A percentile compares a stretch with the other conserved stretches of the same genome.
Evolutionary conservation across 73 alveolate species (phyloP).

Genomic region (Symbiodinium natans): DNA sequence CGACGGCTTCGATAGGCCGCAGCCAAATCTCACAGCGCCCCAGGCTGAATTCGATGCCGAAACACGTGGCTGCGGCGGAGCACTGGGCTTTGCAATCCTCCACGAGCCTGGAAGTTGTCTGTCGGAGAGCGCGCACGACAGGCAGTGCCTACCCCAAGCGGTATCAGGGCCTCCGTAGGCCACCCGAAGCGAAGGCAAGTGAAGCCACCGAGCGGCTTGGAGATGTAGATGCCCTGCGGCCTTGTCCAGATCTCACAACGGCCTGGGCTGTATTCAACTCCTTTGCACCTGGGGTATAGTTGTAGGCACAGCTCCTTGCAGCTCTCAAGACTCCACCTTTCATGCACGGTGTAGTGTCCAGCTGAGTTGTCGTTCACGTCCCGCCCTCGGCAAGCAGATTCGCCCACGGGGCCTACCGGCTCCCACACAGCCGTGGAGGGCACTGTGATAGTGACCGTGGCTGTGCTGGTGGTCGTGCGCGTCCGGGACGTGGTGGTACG

Average conservation of each 20-base stretch:
- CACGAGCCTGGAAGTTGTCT: neutral
- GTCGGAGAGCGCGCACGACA: neutral
- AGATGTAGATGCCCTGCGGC: neutral
- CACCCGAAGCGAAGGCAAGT: conserved; percentile 3
- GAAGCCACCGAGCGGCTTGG: neutral
- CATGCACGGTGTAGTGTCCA: neutral
- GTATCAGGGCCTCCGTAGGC: neutral
- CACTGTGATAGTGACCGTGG: neutral
- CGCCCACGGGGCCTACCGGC: neutral
- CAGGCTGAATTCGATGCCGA: neutral
- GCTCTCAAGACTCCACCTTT: neutral
- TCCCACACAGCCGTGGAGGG: neutral
- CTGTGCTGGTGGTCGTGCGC: neutral
- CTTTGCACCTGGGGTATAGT: neutral
- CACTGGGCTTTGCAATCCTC: neutral
- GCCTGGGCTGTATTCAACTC: neutral
- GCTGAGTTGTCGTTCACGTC: neutral
- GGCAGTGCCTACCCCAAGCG: neutral
- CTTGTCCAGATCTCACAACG: conserved; percentile 10
- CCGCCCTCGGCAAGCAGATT: neutral
- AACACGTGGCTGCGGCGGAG: neutral
- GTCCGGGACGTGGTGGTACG: neutral
- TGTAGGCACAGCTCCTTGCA: neutral
- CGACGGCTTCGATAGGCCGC: neutral
- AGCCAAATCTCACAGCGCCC: neutral